Base-by-base conservation (phyloP, 1,139 yeast species). In the Lodderomyces metapsilosis region DNA sequence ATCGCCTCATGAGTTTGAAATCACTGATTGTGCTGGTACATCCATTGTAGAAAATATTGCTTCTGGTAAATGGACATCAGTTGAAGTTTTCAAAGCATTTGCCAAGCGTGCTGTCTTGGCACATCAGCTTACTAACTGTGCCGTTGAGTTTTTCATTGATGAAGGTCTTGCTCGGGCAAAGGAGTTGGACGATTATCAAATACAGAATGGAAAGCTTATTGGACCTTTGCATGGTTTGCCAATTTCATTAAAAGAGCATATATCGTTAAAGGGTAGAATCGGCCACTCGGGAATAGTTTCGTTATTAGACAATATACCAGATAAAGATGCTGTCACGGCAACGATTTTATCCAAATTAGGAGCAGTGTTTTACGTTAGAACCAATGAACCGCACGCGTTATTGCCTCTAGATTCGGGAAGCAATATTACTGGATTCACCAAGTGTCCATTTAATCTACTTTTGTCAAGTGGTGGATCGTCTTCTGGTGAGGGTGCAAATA, bases 211-310 rank as follows among this genome's bases (percentile, higher is more conserved):
- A 3, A 50, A 51, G 17, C 43, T 52, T 27, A 50, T 44, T 38
- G 76, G 67, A 36, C 73, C 66, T 2, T 52, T 58, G 39, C 77
- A 61, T 42, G 74, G 74, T 0, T 47, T 68, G 24, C 74, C 78
- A 9, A 56, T 68, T n/a, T 65, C 71, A 0, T 55, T 68, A 43
- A 78, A 78, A 51, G 66, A 61, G 58, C 89, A 84, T 53, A 76
- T 82, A 65, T 71, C 76, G 45, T 79, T 69, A 54, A 71, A 66
- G 42, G 84, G 79, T 17, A 78, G 66, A 50, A 67, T 74, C 51
- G 78, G 86, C 22, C 81, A 80, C 53, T 86, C 80, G 37, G 77
- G 84, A 15, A 81, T 76, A 63, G 88, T 82, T 23, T 71, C 78
- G 1, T 58, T 67, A 56, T 59, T 83, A 37, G 76, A 69, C 38